Base-by-base conservation (phyloP, 352 stramenopile genomes). In the Globisporangium orthogonon region DNA sequence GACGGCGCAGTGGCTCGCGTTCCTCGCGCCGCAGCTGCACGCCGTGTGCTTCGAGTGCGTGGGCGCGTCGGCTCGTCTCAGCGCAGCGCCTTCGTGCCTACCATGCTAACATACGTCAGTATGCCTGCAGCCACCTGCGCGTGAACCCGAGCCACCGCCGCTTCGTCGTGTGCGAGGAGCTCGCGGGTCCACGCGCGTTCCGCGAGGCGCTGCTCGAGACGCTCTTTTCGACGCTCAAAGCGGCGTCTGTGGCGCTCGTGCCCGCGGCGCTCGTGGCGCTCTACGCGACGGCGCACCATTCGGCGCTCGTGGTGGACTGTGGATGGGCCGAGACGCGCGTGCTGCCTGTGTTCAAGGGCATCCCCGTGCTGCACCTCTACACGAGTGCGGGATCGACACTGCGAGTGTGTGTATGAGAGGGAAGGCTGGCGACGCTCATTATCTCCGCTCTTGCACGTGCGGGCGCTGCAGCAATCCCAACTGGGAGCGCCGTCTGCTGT, bases 271-370 rank as follows among this genome's bases (percentile, higher is more conserved):
- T 91, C 44, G 66, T 69, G 17, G 76, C 80, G 52, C 58, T 93
- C 51, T 91, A 91, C 50, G 78, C 77, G 33, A 93, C 85, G 14
- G 63, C 71, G 50, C 79, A 89, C 51, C 76, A 89, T 60, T 90
- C 85, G 23, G 81, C 82, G 50, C 62, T 95, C 31, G 69, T 95
- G 31, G 65, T 95, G 4, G 85, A 95, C 60, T 91, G 78, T 52
- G 85, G 85, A 2, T 92, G 77, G 71, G 53, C 56, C 2, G 85
- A 95, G 65, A 89, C 81, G 23, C 71, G 83, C 9, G 33, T 95
- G 23, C 50, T 95, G 10, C 85, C 85, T 15, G 73, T 95, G 13
- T 93, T 83, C 56, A 91, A 95, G 57, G 83, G 83, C n/a, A 83
- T 91, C 37, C 81, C 85, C 40, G 57, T 95, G 50, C 74, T 76